Percentiles rank a stretch among this genome's conserved stretches.
These are phyloP conservation scores for Gossypium sturtianum DNA, from an alignment of 345 rosid species.

Conservation along the genomic window DNA sequence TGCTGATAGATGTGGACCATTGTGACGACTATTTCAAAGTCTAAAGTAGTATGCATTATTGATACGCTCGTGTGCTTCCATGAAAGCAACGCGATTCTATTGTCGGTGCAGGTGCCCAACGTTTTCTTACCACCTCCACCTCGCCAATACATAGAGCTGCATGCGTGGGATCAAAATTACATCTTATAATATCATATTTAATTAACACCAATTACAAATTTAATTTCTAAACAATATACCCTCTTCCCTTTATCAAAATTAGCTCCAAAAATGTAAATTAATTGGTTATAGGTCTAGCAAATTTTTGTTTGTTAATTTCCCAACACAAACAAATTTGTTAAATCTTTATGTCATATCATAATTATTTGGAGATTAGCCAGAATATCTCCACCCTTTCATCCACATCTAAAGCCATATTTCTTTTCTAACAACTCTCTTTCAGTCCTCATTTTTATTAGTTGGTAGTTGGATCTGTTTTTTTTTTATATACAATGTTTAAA, in stretches of 20 bases:
- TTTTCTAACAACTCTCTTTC: background rate
- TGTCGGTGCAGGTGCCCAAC: background rate
- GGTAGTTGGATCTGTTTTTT: no score
- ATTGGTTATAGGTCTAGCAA: background rate
- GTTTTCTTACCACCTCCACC: background rate
- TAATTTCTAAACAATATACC: no score
- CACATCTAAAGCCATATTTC: background rate
- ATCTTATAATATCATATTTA: no score
- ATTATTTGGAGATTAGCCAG: background rate
- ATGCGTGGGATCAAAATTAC: no score
- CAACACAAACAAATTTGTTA: background rate
- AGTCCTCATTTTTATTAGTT: no score
- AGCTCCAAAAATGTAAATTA: no score
- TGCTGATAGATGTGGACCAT: background rate
- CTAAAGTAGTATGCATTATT: background rate
- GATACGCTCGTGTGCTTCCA: background rate
- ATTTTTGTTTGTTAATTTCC: background rate
- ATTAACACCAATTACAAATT: no score
- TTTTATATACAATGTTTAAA: no score
- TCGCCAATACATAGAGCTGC: background rate
- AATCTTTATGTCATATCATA: slow-evolving; percentile 4
- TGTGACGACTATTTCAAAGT: background rate
- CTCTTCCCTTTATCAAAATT: no score
- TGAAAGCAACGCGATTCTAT: background rate
- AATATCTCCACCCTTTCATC: background rate